Evolutionary conservation across 805 yeast genomes (phyloP).

Genomic region (Lipomyces orientalis): DNA sequence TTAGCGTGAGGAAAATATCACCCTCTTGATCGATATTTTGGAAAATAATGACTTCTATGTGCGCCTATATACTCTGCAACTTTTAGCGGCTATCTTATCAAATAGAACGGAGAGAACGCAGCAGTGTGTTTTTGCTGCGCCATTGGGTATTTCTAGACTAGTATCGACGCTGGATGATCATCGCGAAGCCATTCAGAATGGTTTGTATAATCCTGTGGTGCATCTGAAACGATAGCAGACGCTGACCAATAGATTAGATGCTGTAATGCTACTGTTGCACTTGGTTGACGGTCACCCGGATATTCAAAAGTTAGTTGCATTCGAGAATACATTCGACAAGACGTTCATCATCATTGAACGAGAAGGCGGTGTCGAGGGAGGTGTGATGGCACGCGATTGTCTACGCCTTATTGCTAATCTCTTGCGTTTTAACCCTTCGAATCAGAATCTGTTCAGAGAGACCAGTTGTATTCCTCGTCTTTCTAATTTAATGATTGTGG

Average conservation of each 20-base stretch:
- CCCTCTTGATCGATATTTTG: constrained; percentile 57
- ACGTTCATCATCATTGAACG: constrained; percentile 78
- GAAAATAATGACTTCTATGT: constrained; percentile 71
- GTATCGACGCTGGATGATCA: constrained; percentile 66
- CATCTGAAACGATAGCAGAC: not conserved
- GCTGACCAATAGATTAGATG: constrained; percentile 47
- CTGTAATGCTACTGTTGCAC: constrained; percentile 74
- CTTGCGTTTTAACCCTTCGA: constrained; percentile 80
- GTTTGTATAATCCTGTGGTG: constrained; percentile 9
- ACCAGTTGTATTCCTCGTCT: constrained; percentile 76
- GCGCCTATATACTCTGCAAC: constrained; percentile 78
- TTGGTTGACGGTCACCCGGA: constrained; percentile 80
- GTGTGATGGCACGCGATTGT: constrained; percentile 90
- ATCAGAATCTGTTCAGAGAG: constrained; percentile 87
- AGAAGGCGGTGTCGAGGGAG: constrained; percentile 90
- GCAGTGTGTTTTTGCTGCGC: constrained; percentile 71
- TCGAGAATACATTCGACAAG: constrained; percentile 87
- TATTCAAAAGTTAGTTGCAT: constrained; percentile 90
- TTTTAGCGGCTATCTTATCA: constrained; percentile 80
- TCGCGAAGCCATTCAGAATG: constrained; percentile 88
- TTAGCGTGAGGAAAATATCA: constrained; percentile 51
- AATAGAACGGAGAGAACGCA: constrained; percentile 77
- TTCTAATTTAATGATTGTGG: constrained; percentile 63
- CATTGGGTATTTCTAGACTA: constrained; percentile 78
- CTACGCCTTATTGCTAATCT: constrained; percentile 74